A percentile compares a stretch with the other conserved stretches of the same genome.
Evolutionary conservation across 1,284 basidiomycete genomes (phyloP).

Genomic region (Volvariella surrecta): DNA sequence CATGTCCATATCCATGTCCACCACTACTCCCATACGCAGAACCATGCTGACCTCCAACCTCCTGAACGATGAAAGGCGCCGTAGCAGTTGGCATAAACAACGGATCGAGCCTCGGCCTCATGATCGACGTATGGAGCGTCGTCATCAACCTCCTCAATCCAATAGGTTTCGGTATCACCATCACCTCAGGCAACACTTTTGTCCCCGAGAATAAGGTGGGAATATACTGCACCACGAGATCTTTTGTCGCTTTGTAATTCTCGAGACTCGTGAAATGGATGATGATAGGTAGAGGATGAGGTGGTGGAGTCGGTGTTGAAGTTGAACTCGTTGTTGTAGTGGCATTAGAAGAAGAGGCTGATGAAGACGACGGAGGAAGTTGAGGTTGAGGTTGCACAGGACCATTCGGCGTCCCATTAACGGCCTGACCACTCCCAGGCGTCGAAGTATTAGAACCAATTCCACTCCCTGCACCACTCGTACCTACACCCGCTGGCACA

Average conservation of each 20-base stretch:
- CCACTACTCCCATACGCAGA: too few relatives aligned
- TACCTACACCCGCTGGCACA: too few relatives aligned
- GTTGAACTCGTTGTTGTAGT: background rate
- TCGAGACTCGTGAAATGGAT: constrained; percentile 87
- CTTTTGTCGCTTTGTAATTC: constrained; percentile 84
- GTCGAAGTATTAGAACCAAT: too few relatives aligned
- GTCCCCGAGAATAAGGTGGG: constrained; percentile 37
- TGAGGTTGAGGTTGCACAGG: constrained; percentile 42
- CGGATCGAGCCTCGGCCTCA: constrained; percentile 79
- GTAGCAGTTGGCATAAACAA: constrained; percentile 91
- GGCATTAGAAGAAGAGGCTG: constrained; percentile 9
- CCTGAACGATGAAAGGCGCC: constrained; percentile 63
- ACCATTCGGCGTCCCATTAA: constrained; percentile 21
- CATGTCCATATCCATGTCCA: too few relatives aligned
- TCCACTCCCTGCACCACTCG: too few relatives aligned
- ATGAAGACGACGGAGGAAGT: constrained; percentile 18
- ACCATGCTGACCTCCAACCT: too few relatives aligned
- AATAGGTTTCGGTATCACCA: constrained; percentile 93
- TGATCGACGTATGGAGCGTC: constrained; percentile 80
- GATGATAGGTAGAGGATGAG: constrained; percentile 27
- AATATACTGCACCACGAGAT: constrained; percentile 63
- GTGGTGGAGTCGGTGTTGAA: background rate
- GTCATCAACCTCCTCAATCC: constrained; percentile 88
- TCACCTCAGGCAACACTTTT: constrained; percentile 62
- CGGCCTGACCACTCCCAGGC: too few relatives aligned